Evolutionary conservation across 805 yeast species (phyloP).

Genomic region (Komagataella mondaviorum): DNA sequence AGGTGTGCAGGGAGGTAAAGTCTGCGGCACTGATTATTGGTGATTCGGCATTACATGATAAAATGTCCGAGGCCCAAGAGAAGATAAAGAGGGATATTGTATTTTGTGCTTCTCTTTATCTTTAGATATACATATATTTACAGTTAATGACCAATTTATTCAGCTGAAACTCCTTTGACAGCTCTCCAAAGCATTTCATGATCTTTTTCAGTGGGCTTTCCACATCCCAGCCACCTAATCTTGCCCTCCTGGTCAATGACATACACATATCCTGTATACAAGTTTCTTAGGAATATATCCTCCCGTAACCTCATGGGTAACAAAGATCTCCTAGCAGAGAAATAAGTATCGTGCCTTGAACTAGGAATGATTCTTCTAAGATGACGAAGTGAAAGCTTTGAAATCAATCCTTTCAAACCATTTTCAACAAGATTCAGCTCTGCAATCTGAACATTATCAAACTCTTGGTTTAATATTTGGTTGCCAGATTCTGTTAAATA

Average conservation of each 20-base stretch:
- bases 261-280: slow-evolving; percentile 73
- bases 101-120: slow-evolving; percentile 87
- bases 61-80: slow-evolving; percentile 89
- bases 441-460: slow-evolving; percentile 52
- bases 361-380: slow-evolving; percentile 30
- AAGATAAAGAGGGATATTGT: slow-evolving; percentile 93
- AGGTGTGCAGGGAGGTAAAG: slow-evolving; percentile 87
- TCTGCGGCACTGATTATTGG: slow-evolving; percentile 92
- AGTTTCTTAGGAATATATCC: slow-evolving; percentile 51
- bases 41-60: slow-evolving; percentile 76
- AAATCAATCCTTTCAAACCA: slow-evolving; percentile 47
- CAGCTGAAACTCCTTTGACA: slow-evolving; percentile 33
- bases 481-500: slow-evolving; percentile 27
- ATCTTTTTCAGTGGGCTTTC: slow-evolving; percentile 63
- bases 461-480: slow-evolving; percentile 21
- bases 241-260: slow-evolving; percentile 61
- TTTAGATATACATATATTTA: slow-evolving; percentile 23
- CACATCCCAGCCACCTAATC: slow-evolving; percentile 89
- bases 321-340: slow-evolving; percentile 43
- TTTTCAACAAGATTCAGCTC: slow-evolving; percentile 71
- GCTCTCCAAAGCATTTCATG: slow-evolving; percentile 49
- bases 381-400: slow-evolving; percentile 17
- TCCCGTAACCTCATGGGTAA: slow-evolving; percentile 45
- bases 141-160: not conserved
- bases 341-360: slow-evolving; percentile 41